Base-by-base conservation (phyloP, 179 eudicot species). In the Beta macrorhiza region DNA sequence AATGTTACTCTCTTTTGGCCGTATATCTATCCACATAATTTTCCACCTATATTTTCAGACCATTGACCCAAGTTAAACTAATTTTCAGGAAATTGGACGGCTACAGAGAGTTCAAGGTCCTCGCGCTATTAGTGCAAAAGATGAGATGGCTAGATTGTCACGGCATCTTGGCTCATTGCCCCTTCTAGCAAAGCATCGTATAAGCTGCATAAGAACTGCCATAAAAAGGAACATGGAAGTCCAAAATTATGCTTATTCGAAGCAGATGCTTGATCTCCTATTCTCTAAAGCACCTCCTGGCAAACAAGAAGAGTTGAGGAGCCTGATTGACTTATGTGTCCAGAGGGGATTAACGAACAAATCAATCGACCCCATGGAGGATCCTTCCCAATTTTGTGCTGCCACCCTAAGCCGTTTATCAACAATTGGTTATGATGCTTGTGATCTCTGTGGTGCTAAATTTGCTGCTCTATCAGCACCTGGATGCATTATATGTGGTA, bases 141-240 rank as follows among this genome's bases (percentile, higher is more conserved):
- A 96, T 75, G 99, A 96, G 87, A 96, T 96, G 96, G 98, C 92
- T 51, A 87, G 99, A 82, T 81, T 96, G 45, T 89, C 99, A 9
- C 92, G 99, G 71, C 99, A 96, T 83, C 87, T 96, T n/a, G 99
- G 99, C 44, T 96, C 99, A 77, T 85, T 96, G 72, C 99, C 99
- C 78, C 97, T 96, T 81, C 92, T 90, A 61, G 97, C 99, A 55
- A 96, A 92, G 88, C 99, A 96, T 87, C 87, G 99, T 67, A 92
- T 96, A 85, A 92, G 92, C 83, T 96, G 99, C 83, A 91, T 96
- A 44, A 87, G 98, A 72, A 96, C 99, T 53, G 99, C 99, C 79
- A 96, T 96, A 17, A 96, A 96, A 82, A 81, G 98, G 83, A 96
- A 96, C 82, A 96, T 96, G 94, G 99, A 94, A 75, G 97, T 96